A percentile compares a stretch with the other conserved stretches of the same genome.
Evolutionary conservation across 805 yeast species (phyloP).

Genomic region (Candida germanica): DNA sequence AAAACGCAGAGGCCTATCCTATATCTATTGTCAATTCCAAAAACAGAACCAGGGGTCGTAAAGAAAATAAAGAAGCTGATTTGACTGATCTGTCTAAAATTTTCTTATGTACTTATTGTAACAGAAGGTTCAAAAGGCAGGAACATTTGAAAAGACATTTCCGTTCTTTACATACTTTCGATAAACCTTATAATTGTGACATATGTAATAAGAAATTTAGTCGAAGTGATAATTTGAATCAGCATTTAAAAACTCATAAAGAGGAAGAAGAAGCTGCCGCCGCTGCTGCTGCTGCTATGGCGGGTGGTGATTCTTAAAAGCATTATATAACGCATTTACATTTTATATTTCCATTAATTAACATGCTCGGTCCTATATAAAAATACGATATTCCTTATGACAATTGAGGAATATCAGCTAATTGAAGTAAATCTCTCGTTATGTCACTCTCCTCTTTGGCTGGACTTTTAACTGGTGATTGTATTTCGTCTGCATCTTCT

Average conservation of each 20-base stretch:
- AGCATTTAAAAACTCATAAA: slow-evolving; percentile 61
- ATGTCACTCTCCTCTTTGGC: slow-evolving; percentile 5
- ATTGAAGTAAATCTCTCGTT: slow-evolving; percentile 5
- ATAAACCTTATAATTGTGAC: slow-evolving; percentile 64
- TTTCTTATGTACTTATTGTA: slow-evolving; percentile 62
- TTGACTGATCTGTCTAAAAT: slow-evolving; percentile 48
- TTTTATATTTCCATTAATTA: background rate
- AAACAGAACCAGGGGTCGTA: slow-evolving; percentile 55
- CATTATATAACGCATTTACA: no score
- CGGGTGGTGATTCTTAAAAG: no score
- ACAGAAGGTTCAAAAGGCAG: slow-evolving; percentile 66
- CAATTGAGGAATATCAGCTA: background rate
- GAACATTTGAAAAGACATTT: slow-evolving; percentile 76
- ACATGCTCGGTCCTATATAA: background rate
- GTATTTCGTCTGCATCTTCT: slow-evolving; percentile 6
- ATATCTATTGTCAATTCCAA: slow-evolving; percentile 29
- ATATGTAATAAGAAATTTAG: slow-evolving; percentile 64
- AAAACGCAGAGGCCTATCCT: slow-evolving; percentile 36
- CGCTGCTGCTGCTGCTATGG: slow-evolving; percentile 1
- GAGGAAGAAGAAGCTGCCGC: slow-evolving; percentile 15
- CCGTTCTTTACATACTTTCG: slow-evolving; percentile 68
- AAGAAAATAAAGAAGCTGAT: slow-evolving; percentile 60
- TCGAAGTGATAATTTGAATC: slow-evolving; percentile 62
- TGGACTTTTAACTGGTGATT: slow-evolving; percentile 4
- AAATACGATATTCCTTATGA: background rate